Base-by-base conservation (phyloP, 805 yeast species). In the Candida suzukii region DNA sequence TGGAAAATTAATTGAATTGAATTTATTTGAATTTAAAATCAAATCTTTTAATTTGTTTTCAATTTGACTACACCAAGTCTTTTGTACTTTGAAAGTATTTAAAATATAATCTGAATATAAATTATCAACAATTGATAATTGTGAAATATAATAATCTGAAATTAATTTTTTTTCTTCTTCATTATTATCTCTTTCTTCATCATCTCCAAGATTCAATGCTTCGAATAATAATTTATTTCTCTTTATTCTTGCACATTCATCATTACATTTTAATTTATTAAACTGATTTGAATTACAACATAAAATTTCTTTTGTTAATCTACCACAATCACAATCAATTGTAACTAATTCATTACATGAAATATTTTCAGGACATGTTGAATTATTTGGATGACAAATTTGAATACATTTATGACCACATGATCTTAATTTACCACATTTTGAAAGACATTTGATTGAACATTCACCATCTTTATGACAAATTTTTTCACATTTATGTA, bases 351-450 rank as follows among this genome's bases (percentile, higher is more conserved):
- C 78, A 3, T 61, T 51, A 57, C 95, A 84, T 18, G 71, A 68
- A 42, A 63, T 46, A 5, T 63, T 50, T 53, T 76, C 83, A 48
- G 71, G 64, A 52, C 91, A 79, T 22, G 68, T 51, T 17, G 25
- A 28, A 38, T 56, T n/a, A n/a, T n/a, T 41, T 41, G 72, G 68
- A 61, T 88, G 96, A 52, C 97, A 88, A 41, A 66, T 66, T 17
- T 66, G 58, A 26, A 59, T 64, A 60, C 95, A 85, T 37, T 59
- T 53, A 61, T 88, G 97, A 1, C 83, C 83, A 61, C 96, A 88
- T 12, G 64, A 57, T 46, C 78, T 67, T 29, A 62, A 56, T 45
- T 68, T 68, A 13, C 72, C 73, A 65, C 97, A 88, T 4, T 60
- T 55, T 16, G 74, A 71, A 18, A 65, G 67, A 63, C 97, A 88